Conservation (phyloP, 2,329 filamentous ascomycete genomes). For the Chaetothyriales sp. region DNA sequence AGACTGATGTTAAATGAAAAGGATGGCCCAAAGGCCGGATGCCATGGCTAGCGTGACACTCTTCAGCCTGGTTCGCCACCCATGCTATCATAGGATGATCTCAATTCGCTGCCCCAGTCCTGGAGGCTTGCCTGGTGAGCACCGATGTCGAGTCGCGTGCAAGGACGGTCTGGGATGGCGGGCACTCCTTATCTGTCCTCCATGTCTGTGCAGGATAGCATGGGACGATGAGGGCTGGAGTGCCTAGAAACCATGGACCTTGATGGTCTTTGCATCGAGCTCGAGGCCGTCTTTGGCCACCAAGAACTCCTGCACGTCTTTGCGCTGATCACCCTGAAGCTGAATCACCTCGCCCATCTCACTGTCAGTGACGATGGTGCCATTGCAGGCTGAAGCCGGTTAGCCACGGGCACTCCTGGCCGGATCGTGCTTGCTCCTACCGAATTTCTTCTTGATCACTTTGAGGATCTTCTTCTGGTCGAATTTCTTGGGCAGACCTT, state of each 20-base stretch:
- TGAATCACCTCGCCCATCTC: conserved; percentile 99
- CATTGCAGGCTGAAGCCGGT: conserved; percentile 99
- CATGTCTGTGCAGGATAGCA: conserved; percentile 30
- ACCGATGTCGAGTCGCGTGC: background rate
- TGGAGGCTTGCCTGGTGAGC: background rate
- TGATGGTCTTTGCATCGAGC: conserved; percentile 93
- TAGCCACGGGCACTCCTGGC: conserved; percentile 64
- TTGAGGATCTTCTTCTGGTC: conserved; percentile 99
- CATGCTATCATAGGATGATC: conserved; percentile 16
- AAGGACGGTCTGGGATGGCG: conserved; percentile 1
- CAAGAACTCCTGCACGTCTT: conserved; percentile 96
- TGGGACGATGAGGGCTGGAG: conserved; percentile 26
- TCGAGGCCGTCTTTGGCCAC: conserved; percentile 85
- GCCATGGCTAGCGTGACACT: conserved; percentile 18
- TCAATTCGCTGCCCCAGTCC: conserved; percentile 4
- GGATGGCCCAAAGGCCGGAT: background rate
- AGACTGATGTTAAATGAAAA: background rate
- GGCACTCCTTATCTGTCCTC: conserved; percentile 25
- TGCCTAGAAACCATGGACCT: conserved; percentile 47
- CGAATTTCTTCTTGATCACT: conserved; percentile 99
- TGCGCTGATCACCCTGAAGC: conserved; percentile 97
- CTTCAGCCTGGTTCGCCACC: conserved; percentile 13
- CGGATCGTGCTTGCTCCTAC: conserved; percentile 35
- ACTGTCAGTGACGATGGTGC: conserved; percentile 89
- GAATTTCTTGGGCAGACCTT: conserved; percentile 97